These are phyloP conservation scores for Mycocentrospora acerina DNA, from an alignment of 2,329 filamentous ascomycete genomes.

Conservation along the genomic window DNA sequence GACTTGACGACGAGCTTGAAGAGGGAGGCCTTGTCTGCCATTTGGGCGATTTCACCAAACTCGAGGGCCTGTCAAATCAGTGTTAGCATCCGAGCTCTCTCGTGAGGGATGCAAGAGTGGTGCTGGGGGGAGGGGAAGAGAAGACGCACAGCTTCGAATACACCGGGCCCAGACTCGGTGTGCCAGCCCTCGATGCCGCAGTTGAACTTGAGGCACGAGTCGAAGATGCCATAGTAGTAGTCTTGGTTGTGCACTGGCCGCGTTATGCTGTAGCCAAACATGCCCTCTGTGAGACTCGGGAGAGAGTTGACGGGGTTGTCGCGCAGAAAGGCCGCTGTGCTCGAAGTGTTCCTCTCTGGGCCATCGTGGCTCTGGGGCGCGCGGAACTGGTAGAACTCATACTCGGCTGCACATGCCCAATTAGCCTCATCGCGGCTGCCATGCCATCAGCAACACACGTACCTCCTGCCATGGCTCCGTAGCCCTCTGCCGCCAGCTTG, in stretches of 20 bases:
- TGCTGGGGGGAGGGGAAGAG: background rate
- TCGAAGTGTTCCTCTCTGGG: conserved; percentile 62
- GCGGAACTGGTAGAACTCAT: conserved; percentile 92
- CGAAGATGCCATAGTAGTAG: conserved; percentile 86
- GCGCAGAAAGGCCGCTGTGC: conserved; percentile 72
- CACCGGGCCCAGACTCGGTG: conserved; percentile 88
- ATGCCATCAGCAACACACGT: conserved; percentile 36
- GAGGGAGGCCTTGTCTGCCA: conserved; percentile 87
- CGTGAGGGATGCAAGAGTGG: background rate
- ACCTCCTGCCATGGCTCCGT: conserved; percentile 88
- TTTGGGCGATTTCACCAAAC: conserved; percentile 81
- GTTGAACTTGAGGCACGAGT: conserved; percentile 73
- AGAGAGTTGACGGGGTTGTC: conserved; percentile 72
- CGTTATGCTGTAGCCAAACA: conserved; percentile 93
- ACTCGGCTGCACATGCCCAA: conserved; percentile 66
- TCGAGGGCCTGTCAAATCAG: conserved; percentile 68
- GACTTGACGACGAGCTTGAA: conserved; percentile 97
- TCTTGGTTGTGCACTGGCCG: conserved; percentile 86
- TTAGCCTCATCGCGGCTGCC: conserved; percentile 21
- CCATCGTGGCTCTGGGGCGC: conserved; percentile 58
- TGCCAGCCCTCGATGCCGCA: conserved; percentile 94
- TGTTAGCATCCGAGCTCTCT: conserved; percentile 13
- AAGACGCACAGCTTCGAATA: conserved; percentile 77
- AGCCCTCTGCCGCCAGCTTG: conserved; percentile 68
- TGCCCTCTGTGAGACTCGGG: conserved; percentile 82